Conservation (phyloP, 345 rosid genomes). For the Eutrema japonicum region DNA sequence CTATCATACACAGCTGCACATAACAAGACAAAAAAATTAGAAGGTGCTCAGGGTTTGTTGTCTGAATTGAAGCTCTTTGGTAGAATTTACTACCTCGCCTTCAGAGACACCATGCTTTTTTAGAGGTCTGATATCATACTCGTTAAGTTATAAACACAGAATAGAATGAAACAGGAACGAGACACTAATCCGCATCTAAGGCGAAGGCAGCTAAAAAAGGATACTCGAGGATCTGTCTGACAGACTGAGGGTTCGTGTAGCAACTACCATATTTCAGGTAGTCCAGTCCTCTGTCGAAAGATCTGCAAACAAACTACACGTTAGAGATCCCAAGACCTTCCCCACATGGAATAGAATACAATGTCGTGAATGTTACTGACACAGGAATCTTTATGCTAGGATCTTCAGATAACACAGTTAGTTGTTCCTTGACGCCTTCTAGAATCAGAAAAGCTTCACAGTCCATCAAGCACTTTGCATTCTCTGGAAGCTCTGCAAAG, state of each 20-base stretch:
- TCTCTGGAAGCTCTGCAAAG: constrained; percentile 74
- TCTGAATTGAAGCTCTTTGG: constrained; percentile 27
- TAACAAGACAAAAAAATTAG: constrained; percentile 37
- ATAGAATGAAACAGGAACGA: neutral
- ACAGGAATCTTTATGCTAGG: constrained; percentile 74
- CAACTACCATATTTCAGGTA: constrained; percentile 54
- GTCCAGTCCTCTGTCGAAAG: constrained; percentile 70
- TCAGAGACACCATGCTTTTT: constrained; percentile 61
- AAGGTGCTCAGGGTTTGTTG: constrained; percentile 16
- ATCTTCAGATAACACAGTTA: constrained; percentile 74
- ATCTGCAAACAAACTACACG: constrained; percentile 52
- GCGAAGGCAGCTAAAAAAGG: constrained; percentile 49
- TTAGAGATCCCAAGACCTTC: constrained; percentile 24
- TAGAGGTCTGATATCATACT: constrained; percentile 54
- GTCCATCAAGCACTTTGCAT: constrained; percentile 78
- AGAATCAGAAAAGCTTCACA: constrained; percentile 79
- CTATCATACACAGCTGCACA: constrained; percentile 72
- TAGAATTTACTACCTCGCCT: constrained; percentile 67
- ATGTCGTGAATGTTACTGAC: constrained; percentile 50
- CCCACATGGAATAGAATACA: constrained; percentile 8
- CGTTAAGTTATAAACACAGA: constrained; percentile 51
- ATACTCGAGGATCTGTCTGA: constrained; percentile 77
- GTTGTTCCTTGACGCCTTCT: constrained; percentile 77
- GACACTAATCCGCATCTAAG: neutral
- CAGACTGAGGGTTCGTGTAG: constrained; percentile 66